Conservation (phyloP, 768 basidiomycete genomes). For the Suillus subluteus region DNA sequence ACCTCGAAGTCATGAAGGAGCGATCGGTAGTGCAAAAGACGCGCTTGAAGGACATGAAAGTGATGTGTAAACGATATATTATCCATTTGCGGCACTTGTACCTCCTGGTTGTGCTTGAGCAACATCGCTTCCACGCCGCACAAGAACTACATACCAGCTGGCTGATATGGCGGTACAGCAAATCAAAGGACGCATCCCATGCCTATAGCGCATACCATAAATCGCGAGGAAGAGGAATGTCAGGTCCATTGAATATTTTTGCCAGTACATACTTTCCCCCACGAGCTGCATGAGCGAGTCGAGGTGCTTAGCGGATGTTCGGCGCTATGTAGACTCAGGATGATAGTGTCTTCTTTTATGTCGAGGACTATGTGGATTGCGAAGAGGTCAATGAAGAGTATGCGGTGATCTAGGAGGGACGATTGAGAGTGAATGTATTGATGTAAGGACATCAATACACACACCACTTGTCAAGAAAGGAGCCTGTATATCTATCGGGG, state of each 20-base stretch:
- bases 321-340: conserved; percentile 1
- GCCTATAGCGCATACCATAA: conserved; percentile 56
- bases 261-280: conserved; percentile 23
- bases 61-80: conserved; percentile 41
- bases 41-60: conserved; percentile 52
- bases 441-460: neutral
- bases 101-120: neutral
- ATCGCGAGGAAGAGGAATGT: conserved; percentile 51
- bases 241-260: conserved; percentile 39
- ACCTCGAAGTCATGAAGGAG: conserved; percentile 51
- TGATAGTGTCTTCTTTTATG: neutral
- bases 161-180: conserved; percentile 48
- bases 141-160: conserved; percentile 40
- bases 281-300: conserved; percentile 13
- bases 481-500: neutral
- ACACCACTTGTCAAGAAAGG: conserved; percentile 8
- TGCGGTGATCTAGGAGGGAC: neutral
- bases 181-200: conserved; percentile 49
- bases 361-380: conserved; percentile 7
- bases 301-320: conserved; percentile 11
- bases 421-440: neutral
- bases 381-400: conserved; percentile 6
- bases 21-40: conserved; percentile 49
- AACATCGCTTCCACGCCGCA: conserved; percentile 3
- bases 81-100: neutral